Evolutionary conservation across 495 filamentous ascomycete species (phyloP).

Genomic region (Neurospora intermedia): DNA sequence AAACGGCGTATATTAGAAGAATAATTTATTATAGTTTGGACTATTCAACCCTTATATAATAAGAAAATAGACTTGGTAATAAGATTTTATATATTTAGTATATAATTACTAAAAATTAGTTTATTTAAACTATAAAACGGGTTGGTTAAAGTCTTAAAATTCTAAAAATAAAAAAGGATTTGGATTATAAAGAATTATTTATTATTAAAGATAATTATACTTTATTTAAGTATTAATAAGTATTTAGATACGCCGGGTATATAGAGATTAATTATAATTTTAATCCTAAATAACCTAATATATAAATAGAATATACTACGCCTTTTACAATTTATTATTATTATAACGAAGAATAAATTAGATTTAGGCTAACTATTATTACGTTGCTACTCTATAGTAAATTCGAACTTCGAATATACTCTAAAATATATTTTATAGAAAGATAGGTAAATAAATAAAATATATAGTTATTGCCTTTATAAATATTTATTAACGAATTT

Average conservation of each 20-base stretch:
- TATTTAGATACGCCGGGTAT: neutral
- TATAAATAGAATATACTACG: neutral
- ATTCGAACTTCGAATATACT: neutral
- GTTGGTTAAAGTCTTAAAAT: neutral
- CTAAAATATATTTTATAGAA: neutral
- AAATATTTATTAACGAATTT: neutral
- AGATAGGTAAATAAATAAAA: neutral
- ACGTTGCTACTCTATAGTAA: neutral
- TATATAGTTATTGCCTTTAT: neutral
- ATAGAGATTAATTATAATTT: neutral
- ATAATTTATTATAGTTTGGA: neutral
- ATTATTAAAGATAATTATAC: neutral
- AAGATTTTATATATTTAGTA: neutral
- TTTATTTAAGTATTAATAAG: neutral
- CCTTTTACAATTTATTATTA: neutral
- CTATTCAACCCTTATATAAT: neutral
- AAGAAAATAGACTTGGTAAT: neutral
- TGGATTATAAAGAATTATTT: neutral
- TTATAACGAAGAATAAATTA: neutral
- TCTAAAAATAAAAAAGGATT: neutral
- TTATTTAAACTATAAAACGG: neutral
- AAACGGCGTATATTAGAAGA: neutral
- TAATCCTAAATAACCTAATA: neutral
- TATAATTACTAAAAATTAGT: neutral
- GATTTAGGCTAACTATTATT: neutral